Conservation (phyloP, 352 stramenopile species). For the Phytophthora ramorum region DNA sequence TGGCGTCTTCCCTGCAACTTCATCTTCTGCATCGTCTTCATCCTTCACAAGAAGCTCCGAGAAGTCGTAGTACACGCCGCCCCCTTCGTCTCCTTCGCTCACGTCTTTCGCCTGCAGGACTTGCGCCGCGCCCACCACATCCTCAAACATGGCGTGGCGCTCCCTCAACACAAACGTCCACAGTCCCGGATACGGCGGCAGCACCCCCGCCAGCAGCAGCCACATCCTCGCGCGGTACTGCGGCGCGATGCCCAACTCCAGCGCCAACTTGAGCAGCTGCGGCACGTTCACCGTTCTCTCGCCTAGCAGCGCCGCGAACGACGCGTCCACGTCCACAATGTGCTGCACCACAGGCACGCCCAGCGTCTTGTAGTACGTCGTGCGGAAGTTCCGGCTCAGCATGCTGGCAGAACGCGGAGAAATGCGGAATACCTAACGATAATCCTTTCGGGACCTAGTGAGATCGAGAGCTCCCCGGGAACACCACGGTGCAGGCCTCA, state of each 20-base stretch:
- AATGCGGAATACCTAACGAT: too few relatives aligned
- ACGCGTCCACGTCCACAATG: conserved; percentile 82
- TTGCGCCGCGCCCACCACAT: conserved; percentile 59
- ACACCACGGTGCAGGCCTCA: too few relatives aligned
- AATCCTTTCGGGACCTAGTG: too few relatives aligned
- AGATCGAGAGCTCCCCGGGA: too few relatives aligned
- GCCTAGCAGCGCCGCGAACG: conserved; percentile 69
- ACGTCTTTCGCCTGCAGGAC: conserved; percentile 49
- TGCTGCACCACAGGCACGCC: conserved; percentile 86
- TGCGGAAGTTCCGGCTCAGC: conserved; percentile 81
- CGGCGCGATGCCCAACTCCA: conserved; percentile 74
- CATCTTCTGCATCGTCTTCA: not conserved
- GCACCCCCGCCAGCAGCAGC: conserved; percentile 62
- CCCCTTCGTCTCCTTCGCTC: conserved; percentile 16
- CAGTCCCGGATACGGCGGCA: conserved; percentile 63
- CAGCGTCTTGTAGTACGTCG: conserved; percentile 90
- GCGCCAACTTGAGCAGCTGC: conserved; percentile 76
- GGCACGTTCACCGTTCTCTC: conserved; percentile 63
- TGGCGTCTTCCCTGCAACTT: conserved; percentile 3
- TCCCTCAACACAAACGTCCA: conserved; percentile 70
- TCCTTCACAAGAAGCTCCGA: conserved; percentile 30
- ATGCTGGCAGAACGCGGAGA: too few relatives aligned
- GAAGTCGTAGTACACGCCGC: conserved; percentile 32
- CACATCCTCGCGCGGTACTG: conserved; percentile 61
- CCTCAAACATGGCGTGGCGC: conserved; percentile 67